Base-by-base conservation (phyloP, 2,329 filamentous ascomycete species). In the Ramichloridium luteum region DNA sequence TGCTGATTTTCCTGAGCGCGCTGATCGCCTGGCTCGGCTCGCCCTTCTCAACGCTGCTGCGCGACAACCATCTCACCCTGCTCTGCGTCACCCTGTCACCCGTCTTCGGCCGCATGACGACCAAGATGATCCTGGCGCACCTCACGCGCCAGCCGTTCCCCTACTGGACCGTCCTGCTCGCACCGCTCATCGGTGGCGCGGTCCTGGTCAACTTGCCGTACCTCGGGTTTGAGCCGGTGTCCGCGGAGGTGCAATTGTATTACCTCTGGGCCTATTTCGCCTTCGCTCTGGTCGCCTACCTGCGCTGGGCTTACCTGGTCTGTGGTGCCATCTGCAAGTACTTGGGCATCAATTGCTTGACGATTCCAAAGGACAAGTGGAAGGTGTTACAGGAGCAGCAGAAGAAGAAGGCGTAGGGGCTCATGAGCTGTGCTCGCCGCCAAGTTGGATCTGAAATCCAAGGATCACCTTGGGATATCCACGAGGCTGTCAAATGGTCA, bases 101-200 rank as follows among this genome's bases (percentile, higher is more conserved):
- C 49, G 90, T 94, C 37, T 96, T 98, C 57, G 90, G 90, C 20
- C 80, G 90, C 45, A 85, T 98, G 78, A 96, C 90, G 0, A 98
- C 90, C 23, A 98, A 96, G 66, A 96, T 96, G 59, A 98, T 98
- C 53, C 75, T 98, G 12, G 88, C 90, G 3, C 90, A 98, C 58
- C 67, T 98, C 31, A 90, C 90, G 2, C 75, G 75, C 41, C 90
- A 96, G 56, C 82, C 88, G 3, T 98, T 96, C 60, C 90, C 90
- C 1, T 92, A 82, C 68, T 96, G 86, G 85, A 96, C 90, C 8
- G 71, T 90, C 29, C 81, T 96, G 71, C 68, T 96, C 22, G 74
- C 72, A 18, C 90, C 90, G 5, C 74, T 98, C 23, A 70, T 94
- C 28, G 80, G 81, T 30, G 90, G 90, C 32, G 86, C 85, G 5